phyloP scores from a whole-genome alignment of 2,329 filamentous ascomycete species.

The Raffaelea ambrosiae region DNA sequence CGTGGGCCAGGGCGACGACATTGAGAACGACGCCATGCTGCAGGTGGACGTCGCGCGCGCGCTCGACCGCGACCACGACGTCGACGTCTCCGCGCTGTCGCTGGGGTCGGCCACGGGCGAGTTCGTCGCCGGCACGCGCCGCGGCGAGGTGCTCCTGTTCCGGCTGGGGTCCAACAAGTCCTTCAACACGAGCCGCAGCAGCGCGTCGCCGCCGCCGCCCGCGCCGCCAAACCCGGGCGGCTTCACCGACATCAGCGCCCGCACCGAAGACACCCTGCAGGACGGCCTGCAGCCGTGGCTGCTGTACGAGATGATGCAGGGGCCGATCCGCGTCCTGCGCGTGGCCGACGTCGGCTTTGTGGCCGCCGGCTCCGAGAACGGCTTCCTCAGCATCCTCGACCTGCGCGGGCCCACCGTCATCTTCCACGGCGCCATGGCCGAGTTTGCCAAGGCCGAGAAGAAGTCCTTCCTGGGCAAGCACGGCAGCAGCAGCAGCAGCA shows the following conservation, averaged over 20 bases:
- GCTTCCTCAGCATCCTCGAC: conserved; percentile 74
- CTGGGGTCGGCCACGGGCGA: conserved; percentile 77
- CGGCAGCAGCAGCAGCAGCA: conserved; percentile 25
- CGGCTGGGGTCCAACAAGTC: conserved; percentile 77
- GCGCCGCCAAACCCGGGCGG: conserved; percentile 55
- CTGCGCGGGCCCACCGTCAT: conserved; percentile 81
- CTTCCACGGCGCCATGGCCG: conserved; percentile 61
- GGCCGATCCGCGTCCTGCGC: conserved; percentile 68
- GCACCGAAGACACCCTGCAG: conserved; percentile 64
- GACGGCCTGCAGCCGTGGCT: conserved; percentile 63
- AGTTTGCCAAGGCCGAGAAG: conserved; percentile 71
- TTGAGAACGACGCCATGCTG: conserved; percentile 74
- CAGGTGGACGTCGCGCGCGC: conserved; percentile 84
- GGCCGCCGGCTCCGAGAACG: conserved; percentile 75
- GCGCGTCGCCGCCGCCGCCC: conserved; percentile 9
- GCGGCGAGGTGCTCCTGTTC: conserved; percentile 81
- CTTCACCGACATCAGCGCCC: conserved; percentile 64
- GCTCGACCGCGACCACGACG: conserved; percentile 66
- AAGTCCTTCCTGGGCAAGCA: conserved; percentile 58
- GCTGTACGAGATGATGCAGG: conserved; percentile 76
- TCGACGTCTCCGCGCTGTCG: conserved; percentile 71
- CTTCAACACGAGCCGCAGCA: conserved; percentile 53
- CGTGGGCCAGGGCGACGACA: conserved; percentile 80
- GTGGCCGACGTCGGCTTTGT: conserved; percentile 93
- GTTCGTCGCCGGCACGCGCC: conserved; percentile 69